Percentiles rank a stretch among this genome's conserved stretches.
Conservation (phyloP, 2,329 filamentous ascomycete species). For the Botryotinia globosa region DNA sequence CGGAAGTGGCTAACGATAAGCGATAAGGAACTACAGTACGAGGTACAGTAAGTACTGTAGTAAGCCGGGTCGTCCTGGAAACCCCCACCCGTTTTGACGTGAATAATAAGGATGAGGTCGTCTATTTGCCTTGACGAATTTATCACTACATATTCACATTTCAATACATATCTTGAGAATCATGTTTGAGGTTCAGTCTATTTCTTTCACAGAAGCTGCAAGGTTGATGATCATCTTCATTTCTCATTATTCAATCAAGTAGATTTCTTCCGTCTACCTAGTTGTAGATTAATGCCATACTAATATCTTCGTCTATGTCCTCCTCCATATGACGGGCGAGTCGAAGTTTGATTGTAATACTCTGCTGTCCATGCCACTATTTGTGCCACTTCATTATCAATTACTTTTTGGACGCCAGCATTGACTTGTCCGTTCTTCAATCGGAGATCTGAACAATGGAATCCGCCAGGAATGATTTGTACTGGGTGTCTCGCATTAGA, state of each 20-base stretch:
- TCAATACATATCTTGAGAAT: not conserved
- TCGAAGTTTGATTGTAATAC: slow-evolving; percentile 35
- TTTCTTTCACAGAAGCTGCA: not conserved
- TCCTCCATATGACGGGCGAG: not conserved
- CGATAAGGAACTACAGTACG: not conserved
- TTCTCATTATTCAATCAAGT: not conserved
- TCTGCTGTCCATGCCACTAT: slow-evolving; percentile 54
- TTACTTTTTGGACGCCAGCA: slow-evolving; percentile 47
- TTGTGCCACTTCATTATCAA: slow-evolving; percentile 49
- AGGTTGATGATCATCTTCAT: not conserved
- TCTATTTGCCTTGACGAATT: not conserved
- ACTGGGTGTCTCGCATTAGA: slow-evolving; percentile 49
- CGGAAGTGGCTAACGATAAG: slow-evolving; percentile 14
- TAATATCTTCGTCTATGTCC: slow-evolving; percentile 10
- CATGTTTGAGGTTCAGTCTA: not conserved
- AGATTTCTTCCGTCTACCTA: not conserved
- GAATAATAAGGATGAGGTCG: not conserved
- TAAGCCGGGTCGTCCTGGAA: not conserved
- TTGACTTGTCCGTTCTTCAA: slow-evolving; percentile 48
- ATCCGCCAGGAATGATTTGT: slow-evolving; percentile 51
- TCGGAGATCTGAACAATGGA: slow-evolving; percentile 55
- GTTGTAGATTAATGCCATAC: not conserved
- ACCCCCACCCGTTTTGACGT: not conserved
- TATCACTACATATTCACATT: not conserved
- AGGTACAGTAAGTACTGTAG: no score